Percentiles rank a stretch among this genome's conserved stretches.
Evolutionary conservation across 2,329 filamentous ascomycete genomes (phyloP).

Genomic region (Beauveria rudraprayagi): DNA sequence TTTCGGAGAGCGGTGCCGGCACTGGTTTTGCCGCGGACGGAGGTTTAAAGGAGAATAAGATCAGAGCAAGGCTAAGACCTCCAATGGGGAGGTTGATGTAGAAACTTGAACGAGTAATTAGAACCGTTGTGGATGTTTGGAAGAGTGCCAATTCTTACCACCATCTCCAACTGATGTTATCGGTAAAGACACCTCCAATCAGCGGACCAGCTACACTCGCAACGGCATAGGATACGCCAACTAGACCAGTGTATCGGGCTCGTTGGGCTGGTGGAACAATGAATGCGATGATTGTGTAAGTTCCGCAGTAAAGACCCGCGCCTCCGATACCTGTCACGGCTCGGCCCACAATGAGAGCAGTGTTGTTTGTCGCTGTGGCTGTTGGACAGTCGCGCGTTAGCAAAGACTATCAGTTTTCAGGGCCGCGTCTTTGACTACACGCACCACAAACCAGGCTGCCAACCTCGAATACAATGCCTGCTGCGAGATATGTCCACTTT

Average conservation of each 20-base stretch:
- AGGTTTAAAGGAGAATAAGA: conserved; percentile 25
- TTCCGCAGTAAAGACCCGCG: conserved; percentile 35
- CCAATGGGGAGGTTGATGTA: conserved; percentile 21
- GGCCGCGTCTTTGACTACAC: not conserved
- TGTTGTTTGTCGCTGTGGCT: conserved; percentile 31
- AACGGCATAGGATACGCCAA: conserved; percentile 16
- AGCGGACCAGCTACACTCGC: conserved; percentile 18
- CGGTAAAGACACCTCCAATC: conserved; percentile 19
- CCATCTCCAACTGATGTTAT: conserved; percentile 9
- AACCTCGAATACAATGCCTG: conserved; percentile 33
- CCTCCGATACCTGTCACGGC: conserved; percentile 35
- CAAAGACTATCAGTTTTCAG: too few species aligned
- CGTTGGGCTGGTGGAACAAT: conserved; percentile 19
- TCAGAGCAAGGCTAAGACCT: conserved; percentile 13
- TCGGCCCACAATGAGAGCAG: conserved; percentile 36
- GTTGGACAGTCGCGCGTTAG: not conserved
- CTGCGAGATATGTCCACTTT: conserved; percentile 27
- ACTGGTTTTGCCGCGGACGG: conserved; percentile 25
- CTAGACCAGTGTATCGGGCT: conserved; percentile 17
- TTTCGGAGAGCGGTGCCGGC: conserved; percentile 24
- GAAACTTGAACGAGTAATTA: conserved; percentile 11
- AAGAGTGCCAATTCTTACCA: not conserved
- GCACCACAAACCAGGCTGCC: conserved; percentile 32
- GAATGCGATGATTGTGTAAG: conserved; percentile 33
- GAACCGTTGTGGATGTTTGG: too few species aligned